Percentiles rank a stretch among this genome's conserved stretches.
Conservation (phyloP, 2,329 filamentous ascomycete species). For the Didymella exigua region DNA sequence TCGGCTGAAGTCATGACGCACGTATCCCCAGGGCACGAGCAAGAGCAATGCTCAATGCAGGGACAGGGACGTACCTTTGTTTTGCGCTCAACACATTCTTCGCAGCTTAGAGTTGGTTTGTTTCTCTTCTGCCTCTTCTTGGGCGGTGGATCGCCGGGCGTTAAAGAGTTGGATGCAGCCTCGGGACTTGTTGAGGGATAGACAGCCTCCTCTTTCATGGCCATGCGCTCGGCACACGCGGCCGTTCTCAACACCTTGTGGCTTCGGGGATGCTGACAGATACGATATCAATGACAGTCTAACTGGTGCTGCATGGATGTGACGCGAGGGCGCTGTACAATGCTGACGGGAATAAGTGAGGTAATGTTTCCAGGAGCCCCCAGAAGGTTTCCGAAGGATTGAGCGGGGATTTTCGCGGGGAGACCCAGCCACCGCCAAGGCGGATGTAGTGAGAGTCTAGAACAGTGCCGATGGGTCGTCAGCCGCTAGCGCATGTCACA, state of each 20-base stretch:
- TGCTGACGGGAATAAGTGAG: constrained; percentile 36
- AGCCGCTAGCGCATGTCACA: constrained; percentile 1
- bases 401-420: constrained; percentile 21
- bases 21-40: not conserved
- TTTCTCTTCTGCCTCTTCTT: constrained; percentile 82
- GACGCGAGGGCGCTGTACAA: constrained; percentile 29
- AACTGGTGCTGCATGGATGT: constrained; percentile 26
- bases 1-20: constrained; percentile 6
- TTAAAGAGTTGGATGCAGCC: constrained; percentile 19
- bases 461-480: not conserved
- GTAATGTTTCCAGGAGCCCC: constrained; percentile 27
- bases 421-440: constrained; percentile 27
- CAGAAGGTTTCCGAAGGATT: constrained; percentile 18
- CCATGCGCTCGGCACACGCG: constrained; percentile 11
- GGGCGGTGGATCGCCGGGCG: constrained; percentile 41
- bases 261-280: constrained; percentile 9
- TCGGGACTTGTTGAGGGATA: constrained; percentile 31
- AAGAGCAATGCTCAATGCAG: not conserved
- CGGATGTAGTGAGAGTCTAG: constrained; percentile 7
- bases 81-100: constrained; percentile 81
- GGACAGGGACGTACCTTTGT: constrained; percentile 66
- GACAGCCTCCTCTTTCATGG: constrained; percentile 21
- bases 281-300: constrained; percentile 1
- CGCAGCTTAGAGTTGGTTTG: constrained; percentile 79
- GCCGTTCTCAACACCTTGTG: not conserved